Evolutionary conservation across 805 yeast genomes (phyloP).

Genomic region (Myxozyma monticola): DNA sequence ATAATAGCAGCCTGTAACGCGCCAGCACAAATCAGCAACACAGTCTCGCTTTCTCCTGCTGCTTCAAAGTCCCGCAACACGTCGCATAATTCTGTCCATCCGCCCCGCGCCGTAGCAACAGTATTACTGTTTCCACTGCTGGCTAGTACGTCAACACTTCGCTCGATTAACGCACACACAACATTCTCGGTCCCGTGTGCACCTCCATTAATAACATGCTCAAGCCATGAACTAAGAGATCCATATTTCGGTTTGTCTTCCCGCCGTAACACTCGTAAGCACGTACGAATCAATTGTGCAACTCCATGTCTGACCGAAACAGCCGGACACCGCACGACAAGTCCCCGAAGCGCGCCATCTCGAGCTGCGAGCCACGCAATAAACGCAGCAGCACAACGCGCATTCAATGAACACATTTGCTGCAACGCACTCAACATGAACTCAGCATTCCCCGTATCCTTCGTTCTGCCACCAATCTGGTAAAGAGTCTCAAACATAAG

Average conservation of each 20-base stretch:
- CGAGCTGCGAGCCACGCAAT: constrained; percentile 14
- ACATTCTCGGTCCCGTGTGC: too few relatives aligned
- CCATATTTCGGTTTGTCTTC: constrained; percentile 14
- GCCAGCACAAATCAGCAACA: constrained; percentile 16
- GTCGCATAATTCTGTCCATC: constrained; percentile 17
- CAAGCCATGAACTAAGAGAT: constrained; percentile 8
- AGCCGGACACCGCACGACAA: constrained; percentile 24
- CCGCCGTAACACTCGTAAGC: constrained; percentile 5
- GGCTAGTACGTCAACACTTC: not conserved
- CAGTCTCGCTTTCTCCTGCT: constrained; percentile 13
- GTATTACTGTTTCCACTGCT: not conserved
- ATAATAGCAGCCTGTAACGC: constrained; percentile 6
- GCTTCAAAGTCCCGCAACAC: constrained; percentile 8
- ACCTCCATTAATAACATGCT: too few relatives aligned
- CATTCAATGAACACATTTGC: not conserved
- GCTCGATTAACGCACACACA: not conserved
- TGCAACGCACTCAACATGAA: constrained; percentile 6
- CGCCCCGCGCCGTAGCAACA: constrained; percentile 3
- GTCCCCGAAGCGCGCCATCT: constrained; percentile 2
- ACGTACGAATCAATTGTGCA: constrained; percentile 2
- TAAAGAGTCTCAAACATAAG: constrained; percentile 17
- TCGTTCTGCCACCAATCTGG: constrained; percentile 16
- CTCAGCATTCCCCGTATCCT: constrained; percentile 4
- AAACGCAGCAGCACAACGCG: constrained; percentile 9
- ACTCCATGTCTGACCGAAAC: too few relatives aligned